Evolutionary conservation across 305 asterid species (phyloP), one percentile per base, ranked within the genome.

Genomic region (Plantago rigida): DNA sequence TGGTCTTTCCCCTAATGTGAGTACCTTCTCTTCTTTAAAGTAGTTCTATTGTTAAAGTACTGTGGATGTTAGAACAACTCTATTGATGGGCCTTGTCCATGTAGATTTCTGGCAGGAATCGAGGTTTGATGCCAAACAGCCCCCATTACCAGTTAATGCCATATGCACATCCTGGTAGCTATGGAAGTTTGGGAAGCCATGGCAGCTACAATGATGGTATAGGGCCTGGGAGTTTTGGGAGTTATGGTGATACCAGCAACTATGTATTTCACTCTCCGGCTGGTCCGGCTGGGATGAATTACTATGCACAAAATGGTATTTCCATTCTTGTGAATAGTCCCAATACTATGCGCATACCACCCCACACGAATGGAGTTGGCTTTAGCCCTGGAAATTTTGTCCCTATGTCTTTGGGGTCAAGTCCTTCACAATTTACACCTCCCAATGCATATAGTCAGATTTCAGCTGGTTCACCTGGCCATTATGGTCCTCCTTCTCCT

Each of bases 1-100:
- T 61, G 97, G 99, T 72, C 95, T 93, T 69, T 93, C 99, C 55
- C 99, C 99, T 68, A 93, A 87, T 73, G 97, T 89, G 82, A 93
- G 97, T 67, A 69, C 63, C 48, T 70, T 60, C 65, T 53, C 56
- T 56, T 52, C 60, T 49, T 62, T 49, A 59, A 51, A 56, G 56
- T 56, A 60, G 64, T 62, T 70, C 6, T 69, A 47, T 55, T 48
- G 9, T 41, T 41, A 10, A 9, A 41, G 7, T 41, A 11, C 13
- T 64, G 51, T 66, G 54, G 68, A 56, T 10, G 48, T 29, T 47
- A 56, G 52, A 14, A 49, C 56, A 60, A 57, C 63, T 63, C 65
- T 22, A 22, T 61, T 50, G 34, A 44, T 65, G 49, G 66, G 66
- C 52, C 63, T 69, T 60, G 50, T 71, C 65, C 65, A 58, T 83